A percentile compares a stretch with the other conserved stretches of the same genome.
Conservation (phyloP, 495 filamentous ascomycete species). For the Talaromyces nanjingensis region DNA sequence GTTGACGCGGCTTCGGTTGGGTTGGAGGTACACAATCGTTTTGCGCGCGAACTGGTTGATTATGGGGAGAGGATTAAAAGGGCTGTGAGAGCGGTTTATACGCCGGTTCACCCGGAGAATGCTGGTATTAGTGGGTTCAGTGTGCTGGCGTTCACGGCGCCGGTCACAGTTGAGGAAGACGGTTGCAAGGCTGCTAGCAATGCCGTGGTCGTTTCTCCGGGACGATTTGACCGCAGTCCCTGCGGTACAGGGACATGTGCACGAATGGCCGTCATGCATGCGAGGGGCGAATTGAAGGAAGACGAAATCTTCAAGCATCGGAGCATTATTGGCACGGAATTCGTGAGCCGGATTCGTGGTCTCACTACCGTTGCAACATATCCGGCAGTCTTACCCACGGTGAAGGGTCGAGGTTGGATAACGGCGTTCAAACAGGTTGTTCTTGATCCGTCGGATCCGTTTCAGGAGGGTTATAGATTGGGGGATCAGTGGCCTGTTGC, state of each 20-base stretch:
- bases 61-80: conserved; percentile 27
- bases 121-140: conserved; percentile 21
- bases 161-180: conserved; percentile 11
- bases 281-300: conserved; percentile 18
- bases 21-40: conserved; percentile 15
- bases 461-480: conserved; percentile 24
- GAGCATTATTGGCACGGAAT: conserved; percentile 26
- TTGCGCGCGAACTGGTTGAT: conserved; percentile 19
- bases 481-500: conserved; percentile 22
- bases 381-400: conserved; percentile 23
- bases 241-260: conserved; percentile 32
- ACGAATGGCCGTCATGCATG: conserved; percentile 27
- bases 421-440: conserved; percentile 27
- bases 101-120: conserved; percentile 29
- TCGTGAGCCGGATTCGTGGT: conserved; percentile 21
- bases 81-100: conserved; percentile 16
- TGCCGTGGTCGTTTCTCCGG: conserved; percentile 28
- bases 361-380: conserved; percentile 21
- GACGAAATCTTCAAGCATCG: conserved; percentile 24
- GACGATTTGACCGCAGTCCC: conserved; percentile 29
- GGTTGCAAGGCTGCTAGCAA: conserved; percentile 21
- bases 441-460: conserved; percentile 25
- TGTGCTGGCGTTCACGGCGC: conserved; percentile 22
- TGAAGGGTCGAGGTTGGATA: conserved; percentile 29
- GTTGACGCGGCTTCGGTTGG: conserved; percentile 24